These are phyloP conservation scores for Scenedesmus sp. DNA, from an alignment of 163 green algal genomes.

Conservation along the genomic window DNA sequence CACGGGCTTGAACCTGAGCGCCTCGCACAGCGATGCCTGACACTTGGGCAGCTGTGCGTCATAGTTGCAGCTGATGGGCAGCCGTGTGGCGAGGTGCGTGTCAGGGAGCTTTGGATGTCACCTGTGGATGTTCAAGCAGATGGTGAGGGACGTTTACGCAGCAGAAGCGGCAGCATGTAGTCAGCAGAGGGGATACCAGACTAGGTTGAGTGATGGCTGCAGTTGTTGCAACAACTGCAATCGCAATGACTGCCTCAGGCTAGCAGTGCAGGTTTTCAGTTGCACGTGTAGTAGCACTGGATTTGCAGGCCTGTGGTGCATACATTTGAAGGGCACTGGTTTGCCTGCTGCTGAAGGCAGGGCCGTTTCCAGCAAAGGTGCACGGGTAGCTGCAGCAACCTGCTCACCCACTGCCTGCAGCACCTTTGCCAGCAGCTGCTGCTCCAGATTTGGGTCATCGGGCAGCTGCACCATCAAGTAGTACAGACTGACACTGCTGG, in stretches of 20 bases:
- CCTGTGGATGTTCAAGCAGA: not conserved
- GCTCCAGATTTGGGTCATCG: constrained; percentile 4
- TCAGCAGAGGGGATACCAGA: not conserved
- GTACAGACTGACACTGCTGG: constrained; percentile 50
- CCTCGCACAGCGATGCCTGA: constrained; percentile 45
- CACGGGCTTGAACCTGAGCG: constrained; percentile 56
- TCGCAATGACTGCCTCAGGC: not conserved
- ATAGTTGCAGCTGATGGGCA: not conserved
- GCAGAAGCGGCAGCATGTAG: not conserved
- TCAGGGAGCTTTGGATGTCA: not conserved
- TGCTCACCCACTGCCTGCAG: constrained; percentile 6
- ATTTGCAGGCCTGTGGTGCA: no score
- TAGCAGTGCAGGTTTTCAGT: not conserved
- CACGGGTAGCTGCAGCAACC: not conserved
- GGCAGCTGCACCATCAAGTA: constrained; percentile 46
- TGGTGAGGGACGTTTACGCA: not conserved
- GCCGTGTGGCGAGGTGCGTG: not conserved
- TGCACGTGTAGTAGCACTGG: not conserved
- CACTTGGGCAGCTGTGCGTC: constrained; percentile 31
- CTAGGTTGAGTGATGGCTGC: not conserved
- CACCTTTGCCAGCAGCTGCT: constrained; percentile 26
- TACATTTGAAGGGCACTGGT: no score
- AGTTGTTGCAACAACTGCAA: no score
- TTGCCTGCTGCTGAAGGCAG: no score
- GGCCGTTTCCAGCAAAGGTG: not conserved